Base-by-base conservation (phyloP, 805 yeast species). In the Candida endomychidarum region DNA sequence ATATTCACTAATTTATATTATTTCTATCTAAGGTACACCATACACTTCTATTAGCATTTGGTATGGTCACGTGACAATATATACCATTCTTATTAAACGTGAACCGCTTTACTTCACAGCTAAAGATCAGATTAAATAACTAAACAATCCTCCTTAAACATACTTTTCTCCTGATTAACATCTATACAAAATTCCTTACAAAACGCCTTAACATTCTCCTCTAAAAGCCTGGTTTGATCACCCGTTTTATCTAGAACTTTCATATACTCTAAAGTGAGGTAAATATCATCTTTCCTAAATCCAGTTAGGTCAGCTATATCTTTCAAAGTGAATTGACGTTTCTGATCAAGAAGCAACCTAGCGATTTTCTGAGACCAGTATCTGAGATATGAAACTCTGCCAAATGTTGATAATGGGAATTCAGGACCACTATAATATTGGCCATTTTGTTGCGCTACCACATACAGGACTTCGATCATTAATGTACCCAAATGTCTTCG, bases 391-490 rank as follows among this genome's bases (percentile, higher is more conserved):
- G 90, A 77, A 8, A 77, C 64, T 38, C 74, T 71, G 0, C 99
- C 99, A 60, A 81, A 85, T 0, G 83, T 82, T 5, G 96, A 85
- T 8, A 93, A 64, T 0, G 99, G 99, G 48, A 80, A 75, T 57
- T 93, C 99, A 0, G 99, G 99, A 0, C 97, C 95, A 44, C 96
- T 88, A 2, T 77, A 60, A 15, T 67, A 50, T 21, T 77, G 79
- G 30, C 85, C 86, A 27, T 77, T 63, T 11, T 50, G 42, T 29
- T 46, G 66, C 0, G 96, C 87, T 15, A 90, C 58, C 21, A 74
- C 80, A 55, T 91, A 93, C 26, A 95, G 86, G 49, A 88, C 86
- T 45, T 87, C 87, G 11, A 93, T 86, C 27, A 93, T 58, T 8
- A 87, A 66, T 4, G 87, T 79, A 0, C 98, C 99, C 18, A 90